Conservation (phyloP, 2,329 filamentous ascomycete genomes). For the Clarireedia hainanense region DNA sequence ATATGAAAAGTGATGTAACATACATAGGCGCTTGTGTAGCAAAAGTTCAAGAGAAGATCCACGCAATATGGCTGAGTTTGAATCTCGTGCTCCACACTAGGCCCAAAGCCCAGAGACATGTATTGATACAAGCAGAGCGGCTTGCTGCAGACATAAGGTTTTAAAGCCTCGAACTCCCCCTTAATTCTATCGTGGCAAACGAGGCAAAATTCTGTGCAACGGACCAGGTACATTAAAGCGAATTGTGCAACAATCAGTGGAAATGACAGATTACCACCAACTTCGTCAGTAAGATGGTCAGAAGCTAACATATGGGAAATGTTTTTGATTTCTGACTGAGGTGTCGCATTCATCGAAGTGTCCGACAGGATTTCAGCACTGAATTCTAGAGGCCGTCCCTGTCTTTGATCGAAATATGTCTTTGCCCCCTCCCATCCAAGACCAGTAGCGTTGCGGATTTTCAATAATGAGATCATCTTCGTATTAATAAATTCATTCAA, state of each 20-base stretch:
- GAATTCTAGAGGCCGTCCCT: slow-evolving; percentile 18
- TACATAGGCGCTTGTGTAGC: slow-evolving; percentile 45
- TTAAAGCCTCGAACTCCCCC: slow-evolving; percentile 59
- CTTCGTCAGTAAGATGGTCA: slow-evolving; percentile 27
- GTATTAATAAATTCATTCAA: slow-evolving; percentile 61
- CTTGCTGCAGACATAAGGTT: slow-evolving; percentile 71
- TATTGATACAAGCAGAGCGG: slow-evolving; percentile 80
- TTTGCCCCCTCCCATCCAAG: slow-evolving; percentile 62
- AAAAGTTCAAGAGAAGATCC: slow-evolving; percentile 77
- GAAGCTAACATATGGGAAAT: slow-evolving; percentile 22
- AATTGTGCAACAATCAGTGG: slow-evolving; percentile 64
- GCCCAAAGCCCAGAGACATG: slow-evolving; percentile 76
- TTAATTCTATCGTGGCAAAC: slow-evolving; percentile 68
- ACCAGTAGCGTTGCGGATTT: slow-evolving; percentile 43
- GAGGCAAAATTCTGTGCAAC: slow-evolving; percentile 80
- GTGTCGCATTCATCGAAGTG: slow-evolving; percentile 2
- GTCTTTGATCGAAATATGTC: slow-evolving; percentile 21
- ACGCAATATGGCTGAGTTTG: slow-evolving; percentile 71
- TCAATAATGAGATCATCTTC: slow-evolving; percentile 54
- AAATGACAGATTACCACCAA: slow-evolving; percentile 36
- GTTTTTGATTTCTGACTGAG: slow-evolving; percentile 9
- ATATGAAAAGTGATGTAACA: slow-evolving; percentile 1
- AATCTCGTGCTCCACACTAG: slow-evolving; percentile 80
- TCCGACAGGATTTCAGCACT: slow-evolving; percentile 10
- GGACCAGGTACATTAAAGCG: slow-evolving; percentile 65